Base-by-base conservation (phyloP, 2,329 filamentous ascomycete genomes). In the Botryotinia convoluta region DNA sequence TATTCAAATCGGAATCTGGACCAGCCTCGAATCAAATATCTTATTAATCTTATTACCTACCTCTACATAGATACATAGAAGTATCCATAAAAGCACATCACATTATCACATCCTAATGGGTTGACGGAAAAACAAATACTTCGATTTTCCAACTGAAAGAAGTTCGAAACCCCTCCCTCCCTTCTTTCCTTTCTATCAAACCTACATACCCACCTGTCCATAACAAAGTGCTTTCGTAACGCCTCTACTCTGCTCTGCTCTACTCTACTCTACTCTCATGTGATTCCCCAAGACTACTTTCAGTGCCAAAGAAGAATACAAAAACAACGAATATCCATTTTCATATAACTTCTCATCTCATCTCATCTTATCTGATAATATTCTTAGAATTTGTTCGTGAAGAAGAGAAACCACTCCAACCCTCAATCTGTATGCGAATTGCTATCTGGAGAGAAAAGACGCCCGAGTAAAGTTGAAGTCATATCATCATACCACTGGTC, bases 401-500 rank as follows among this genome's bases (percentile, higher is more conserved):
- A 39, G 32, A 61, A 61, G 60, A 62, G 60, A 62, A 62, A 26
- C 51, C 51, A 57, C 51, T 57, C 32, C 42, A 64, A 44, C 9
- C n/a, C 18, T n/a, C 29, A n/a, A 64, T 45, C n/a, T 64, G n/a
- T 37, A 51, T 67, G 32, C n/a, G 64, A 51, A 39, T 29, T 68
- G 64, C 64, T 29, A 68, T 68, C 35, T 68, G 37, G 45, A 68
- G 44, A 68, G 45, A 68, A 54, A 51, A 44, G 32, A 51, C 64
- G 29, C 29, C 29, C 26, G 45, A 37, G 44, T 35, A 37, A 51
- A 67, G 64, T 51, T 37, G 32, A 67, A 26, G 35, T 68, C 64
- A 68, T 42, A 68, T 42, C 64, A 54, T 68, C 32, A 68, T 68
- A 54, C 64, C 35, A 68, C 64, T 39, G 64, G 35, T 42, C 32